Evolutionary conservation across 352 stramenopile species (phyloP).

Genomic region (Globisporangium alternatum): DNA sequence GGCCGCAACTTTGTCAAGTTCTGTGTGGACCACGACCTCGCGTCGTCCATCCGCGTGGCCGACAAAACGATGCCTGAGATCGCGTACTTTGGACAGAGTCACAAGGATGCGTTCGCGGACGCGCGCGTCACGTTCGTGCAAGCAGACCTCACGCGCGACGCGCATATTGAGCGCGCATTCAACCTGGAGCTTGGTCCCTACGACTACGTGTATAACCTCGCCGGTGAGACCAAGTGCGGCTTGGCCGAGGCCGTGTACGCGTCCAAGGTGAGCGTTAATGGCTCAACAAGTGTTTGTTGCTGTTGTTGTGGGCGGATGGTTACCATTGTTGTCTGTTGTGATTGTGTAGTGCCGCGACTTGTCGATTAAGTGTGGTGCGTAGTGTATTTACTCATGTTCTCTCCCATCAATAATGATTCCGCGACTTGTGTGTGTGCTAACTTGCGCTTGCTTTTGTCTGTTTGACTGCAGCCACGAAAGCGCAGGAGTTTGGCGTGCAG

Average conservation of each 20-base stretch:
- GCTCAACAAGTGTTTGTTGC: not conserved
- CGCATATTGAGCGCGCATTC: slow-evolving; percentile 77
- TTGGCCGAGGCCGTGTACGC: slow-evolving; percentile 72
- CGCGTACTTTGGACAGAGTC: slow-evolving; percentile 72
- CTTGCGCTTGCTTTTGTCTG: slow-evolving; percentile 1
- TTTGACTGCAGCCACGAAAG: slow-evolving; percentile 48
- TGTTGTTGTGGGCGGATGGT: not conserved
- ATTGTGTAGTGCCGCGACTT: slow-evolving; percentile 65
- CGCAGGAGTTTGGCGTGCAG: slow-evolving; percentile 63
- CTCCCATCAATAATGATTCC: not conserved
- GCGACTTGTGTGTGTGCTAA: not conserved
- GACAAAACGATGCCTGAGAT: slow-evolving; percentile 89
- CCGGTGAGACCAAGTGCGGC: slow-evolving; percentile 81
- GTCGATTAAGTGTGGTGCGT: slow-evolving; percentile 80
- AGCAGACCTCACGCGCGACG: slow-evolving; percentile 76
- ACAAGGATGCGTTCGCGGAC: slow-evolving; percentile 73
- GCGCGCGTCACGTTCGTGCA: slow-evolving; percentile 76
- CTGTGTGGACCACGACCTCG: slow-evolving; percentile 67
- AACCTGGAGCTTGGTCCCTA: slow-evolving; percentile 66
- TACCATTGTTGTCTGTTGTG: slow-evolving; percentile 1
- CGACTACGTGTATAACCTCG: slow-evolving; percentile 85
- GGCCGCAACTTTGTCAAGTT: slow-evolving; percentile 87
- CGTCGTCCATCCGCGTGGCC: slow-evolving; percentile 65
- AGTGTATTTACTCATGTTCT: not conserved
- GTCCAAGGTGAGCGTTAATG: slow-evolving; percentile 45